These are phyloP conservation scores for Epichloe sibirici DNA, from an alignment of 2,329 filamentous ascomycete genomes.

Conservation along the genomic window DNA sequence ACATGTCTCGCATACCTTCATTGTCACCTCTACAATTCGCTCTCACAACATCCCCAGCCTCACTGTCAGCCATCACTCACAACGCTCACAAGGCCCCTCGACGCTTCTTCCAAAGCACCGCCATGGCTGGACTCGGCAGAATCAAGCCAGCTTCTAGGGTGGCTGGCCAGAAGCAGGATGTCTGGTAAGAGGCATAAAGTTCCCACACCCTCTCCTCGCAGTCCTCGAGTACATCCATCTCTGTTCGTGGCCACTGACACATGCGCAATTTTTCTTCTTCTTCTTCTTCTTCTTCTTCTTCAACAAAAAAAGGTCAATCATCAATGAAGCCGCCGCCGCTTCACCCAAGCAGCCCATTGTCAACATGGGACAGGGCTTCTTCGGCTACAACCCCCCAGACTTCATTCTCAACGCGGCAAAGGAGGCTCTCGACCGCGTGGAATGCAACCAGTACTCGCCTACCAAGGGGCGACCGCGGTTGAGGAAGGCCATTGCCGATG, in stretches of 20 bases:
- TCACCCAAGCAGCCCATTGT: slow-evolving; percentile 52
- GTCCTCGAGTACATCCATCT: background rate
- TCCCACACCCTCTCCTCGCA: background rate
- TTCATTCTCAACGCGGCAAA: slow-evolving; percentile 92
- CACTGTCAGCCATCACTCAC: background rate
- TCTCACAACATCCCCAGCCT: background rate
- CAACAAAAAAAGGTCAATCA: slow-evolving; percentile 39
- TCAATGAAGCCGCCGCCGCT: slow-evolving; percentile 53
- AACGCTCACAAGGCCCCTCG: background rate
- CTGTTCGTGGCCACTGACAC: background rate
- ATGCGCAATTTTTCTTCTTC: background rate
- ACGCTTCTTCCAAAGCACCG: slow-evolving; percentile 12
- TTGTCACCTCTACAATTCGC: background rate
- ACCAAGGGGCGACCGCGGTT: slow-evolving; percentile 86
- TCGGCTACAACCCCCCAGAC: slow-evolving; percentile 89
- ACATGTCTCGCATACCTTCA: background rate
- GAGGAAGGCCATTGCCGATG: slow-evolving; percentile 83
- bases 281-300: no score
- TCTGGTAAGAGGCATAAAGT: slow-evolving; percentile 26
- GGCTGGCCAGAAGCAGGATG: slow-evolving; percentile 37
- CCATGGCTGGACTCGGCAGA: slow-evolving; percentile 32
- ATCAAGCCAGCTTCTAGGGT: slow-evolving; percentile 39
- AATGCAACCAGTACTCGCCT: slow-evolving; percentile 97
- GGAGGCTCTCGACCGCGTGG: slow-evolving; percentile 74
- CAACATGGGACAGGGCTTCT: slow-evolving; percentile 58